These are phyloP conservation scores for Penicillium crystallinum DNA, from an alignment of 495 filamentous ascomycete genomes.

Conservation along the genomic window DNA sequence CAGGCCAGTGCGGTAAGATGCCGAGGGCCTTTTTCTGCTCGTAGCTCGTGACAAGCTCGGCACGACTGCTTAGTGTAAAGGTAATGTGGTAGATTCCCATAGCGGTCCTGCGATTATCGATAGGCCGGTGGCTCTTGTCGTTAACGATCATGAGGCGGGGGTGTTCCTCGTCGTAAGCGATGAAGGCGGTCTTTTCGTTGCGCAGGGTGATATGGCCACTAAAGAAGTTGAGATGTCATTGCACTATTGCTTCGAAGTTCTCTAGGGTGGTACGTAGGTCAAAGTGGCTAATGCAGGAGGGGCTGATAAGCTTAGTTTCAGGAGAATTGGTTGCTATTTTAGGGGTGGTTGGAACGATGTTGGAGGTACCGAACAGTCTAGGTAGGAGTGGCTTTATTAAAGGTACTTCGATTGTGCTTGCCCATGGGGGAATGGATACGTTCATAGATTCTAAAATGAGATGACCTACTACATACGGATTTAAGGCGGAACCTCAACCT, in stretches of 20 bases:
- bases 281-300: neutral
- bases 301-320: neutral
- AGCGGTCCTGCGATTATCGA: neutral
- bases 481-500: no score
- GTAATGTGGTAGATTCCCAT: neutral
- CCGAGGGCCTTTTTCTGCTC: constrained; percentile 10
- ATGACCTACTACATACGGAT: no score
- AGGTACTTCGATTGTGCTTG: no score
- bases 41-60: neutral
- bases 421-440: no score
- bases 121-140: neutral
- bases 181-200: neutral
- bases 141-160: neutral
- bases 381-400: no score
- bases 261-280: neutral
- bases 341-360: neutral
- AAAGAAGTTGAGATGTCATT: neutral
- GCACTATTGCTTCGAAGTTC: neutral
- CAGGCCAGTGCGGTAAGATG: constrained; percentile 35
- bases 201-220: neutral
- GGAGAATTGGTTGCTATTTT: neutral
- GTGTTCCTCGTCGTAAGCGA: neutral
- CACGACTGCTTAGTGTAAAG: neutral
- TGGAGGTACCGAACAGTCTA: no score
- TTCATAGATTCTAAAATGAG: no score